These are phyloP conservation scores for Skeletonema menzelii DNA, from an alignment of 108 stramenopile species.

Conservation along the genomic window DNA sequence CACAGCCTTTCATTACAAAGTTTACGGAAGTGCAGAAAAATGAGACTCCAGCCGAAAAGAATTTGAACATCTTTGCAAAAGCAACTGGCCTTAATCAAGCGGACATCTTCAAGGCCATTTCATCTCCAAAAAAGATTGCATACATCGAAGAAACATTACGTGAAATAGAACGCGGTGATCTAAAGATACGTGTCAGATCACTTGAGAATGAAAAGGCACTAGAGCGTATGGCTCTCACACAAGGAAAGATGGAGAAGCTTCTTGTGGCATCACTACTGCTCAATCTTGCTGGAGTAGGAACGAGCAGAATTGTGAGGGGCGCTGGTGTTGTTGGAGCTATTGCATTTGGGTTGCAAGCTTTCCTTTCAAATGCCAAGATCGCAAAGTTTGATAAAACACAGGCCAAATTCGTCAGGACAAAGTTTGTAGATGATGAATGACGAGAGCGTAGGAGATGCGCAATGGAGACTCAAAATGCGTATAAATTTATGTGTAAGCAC, in stretches of 20 bases:
- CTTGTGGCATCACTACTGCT: conserved; percentile 69
- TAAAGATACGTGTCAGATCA: conserved; percentile 93
- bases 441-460: not conserved
- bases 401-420: conserved; percentile 66
- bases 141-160: conserved; percentile 92
- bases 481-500: not conserved
- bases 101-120: conserved; percentile 77
- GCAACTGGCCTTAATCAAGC: conserved; percentile 83
- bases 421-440: conserved; percentile 69
- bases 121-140: conserved; percentile 82
- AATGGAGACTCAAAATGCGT: not conserved
- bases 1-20: conserved; percentile 93
- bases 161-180: conserved; percentile 80
- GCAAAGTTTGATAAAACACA: conserved; percentile 92
- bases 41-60: conserved; percentile 65
- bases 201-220: conserved; percentile 92
- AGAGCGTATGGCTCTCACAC: conserved; percentile 83
- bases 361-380: conserved; percentile 69
- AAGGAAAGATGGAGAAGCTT: conserved; percentile 76
- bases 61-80: conserved; percentile 69
- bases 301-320: conserved; percentile 41
- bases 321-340: conserved; percentile 66
- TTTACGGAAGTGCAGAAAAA: conserved; percentile 83
- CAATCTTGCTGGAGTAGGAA: conserved; percentile 71
- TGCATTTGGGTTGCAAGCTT: conserved; percentile 69